Base-by-base conservation (phyloP, 305 asterid genomes). In the Striga hermonthica region DNA sequence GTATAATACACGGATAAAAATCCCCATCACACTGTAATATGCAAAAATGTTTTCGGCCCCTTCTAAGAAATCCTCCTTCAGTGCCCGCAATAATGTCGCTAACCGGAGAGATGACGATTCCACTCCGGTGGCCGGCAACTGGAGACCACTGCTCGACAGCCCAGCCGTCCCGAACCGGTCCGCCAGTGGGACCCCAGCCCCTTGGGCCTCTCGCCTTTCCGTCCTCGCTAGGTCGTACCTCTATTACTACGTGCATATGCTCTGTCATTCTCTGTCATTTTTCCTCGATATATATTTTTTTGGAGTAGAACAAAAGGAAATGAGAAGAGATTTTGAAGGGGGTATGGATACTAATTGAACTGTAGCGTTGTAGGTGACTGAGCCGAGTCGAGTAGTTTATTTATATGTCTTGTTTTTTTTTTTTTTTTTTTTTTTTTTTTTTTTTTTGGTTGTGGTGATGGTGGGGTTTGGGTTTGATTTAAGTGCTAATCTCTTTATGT, bases 201-300 rank as follows among this genome's bases (percentile, higher is more conserved):
- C 96, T 7, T 91, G 96, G 96, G 67, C 89, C 65, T 76, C 98
- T 75, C 98, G 98, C 57, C 98, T 82, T 68, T 86, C 96, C 59
- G 90, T 81, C 38, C 84, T 85, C 8, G 86, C 95, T 60, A 87
- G 96, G 98, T 83, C 10, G 44, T 47, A 7, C 1, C 31, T 58
- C 14, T 35, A 52, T 6, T 13, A 16, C 6, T 13, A 16, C 6
- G 4, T 35, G 50, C 61, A 14, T 49, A 0, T 5, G 10, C 13
- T 38, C 9, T 52, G 52, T 54, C 50, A n/a, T 11, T 67, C 15
- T 49, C 3, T 39, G 9, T 41, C 47, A 13, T 38, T 44, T 35
- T 3, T 66, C 16, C 3, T 60, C 36, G 8, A 12, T 13, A 41
- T 47, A 13, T 31, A 40, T 45, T 38, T 0, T 9, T 37, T 3